A percentile compares a stretch with the other conserved stretches of the same genome.
These are phyloP conservation scores for Penicillium olsonii DNA, from an alignment of 2,329 filamentous ascomycete species.

Conservation along the genomic window DNA sequence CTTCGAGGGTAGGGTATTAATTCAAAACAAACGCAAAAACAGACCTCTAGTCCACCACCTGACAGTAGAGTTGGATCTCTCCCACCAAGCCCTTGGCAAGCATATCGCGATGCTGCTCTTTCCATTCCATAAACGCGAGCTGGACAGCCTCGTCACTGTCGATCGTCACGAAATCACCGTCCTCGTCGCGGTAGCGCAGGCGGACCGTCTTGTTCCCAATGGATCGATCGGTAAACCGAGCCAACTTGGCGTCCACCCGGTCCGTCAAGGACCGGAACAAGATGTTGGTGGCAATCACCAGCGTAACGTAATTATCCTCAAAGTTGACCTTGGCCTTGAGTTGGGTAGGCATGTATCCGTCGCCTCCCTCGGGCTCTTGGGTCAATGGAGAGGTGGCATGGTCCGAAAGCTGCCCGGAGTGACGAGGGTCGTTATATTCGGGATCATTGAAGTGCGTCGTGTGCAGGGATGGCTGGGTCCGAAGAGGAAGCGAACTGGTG, in stretches of 20 bases:
- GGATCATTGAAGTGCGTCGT: conserved; percentile 42
- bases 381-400: conserved; percentile 37
- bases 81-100: conserved; percentile 70
- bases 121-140: conserved; percentile 93
- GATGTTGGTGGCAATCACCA: conserved; percentile 96
- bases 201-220: conserved; percentile 81
- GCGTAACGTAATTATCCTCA: conserved; percentile 85
- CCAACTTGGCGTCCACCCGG: conserved; percentile 92
- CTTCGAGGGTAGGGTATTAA: conserved; percentile 12
- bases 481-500: conserved; percentile 62
- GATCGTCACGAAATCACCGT: conserved; percentile 90
- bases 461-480: conserved; percentile 53
- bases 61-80: conserved; percentile 86
- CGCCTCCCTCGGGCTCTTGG: conserved; percentile 33
- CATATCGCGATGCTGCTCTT: conserved; percentile 68
- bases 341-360: conserved; percentile 66
- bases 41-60: conserved; percentile 50
- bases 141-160: conserved; percentile 96
- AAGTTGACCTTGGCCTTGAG: conserved; percentile 96
- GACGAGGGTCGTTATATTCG: conserved; percentile 38
- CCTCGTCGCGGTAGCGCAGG: conserved; percentile 86
- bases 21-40: conserved; percentile 9
- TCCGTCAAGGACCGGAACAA: conserved; percentile 91
- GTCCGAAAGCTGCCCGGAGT: conserved; percentile 30
- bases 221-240: conserved; percentile 79